Evolutionary conservation across 169 alveolate species (phyloP), one percentile per base, ranked within the genome.

Genomic region (Cryptosporidium felis): DNA sequence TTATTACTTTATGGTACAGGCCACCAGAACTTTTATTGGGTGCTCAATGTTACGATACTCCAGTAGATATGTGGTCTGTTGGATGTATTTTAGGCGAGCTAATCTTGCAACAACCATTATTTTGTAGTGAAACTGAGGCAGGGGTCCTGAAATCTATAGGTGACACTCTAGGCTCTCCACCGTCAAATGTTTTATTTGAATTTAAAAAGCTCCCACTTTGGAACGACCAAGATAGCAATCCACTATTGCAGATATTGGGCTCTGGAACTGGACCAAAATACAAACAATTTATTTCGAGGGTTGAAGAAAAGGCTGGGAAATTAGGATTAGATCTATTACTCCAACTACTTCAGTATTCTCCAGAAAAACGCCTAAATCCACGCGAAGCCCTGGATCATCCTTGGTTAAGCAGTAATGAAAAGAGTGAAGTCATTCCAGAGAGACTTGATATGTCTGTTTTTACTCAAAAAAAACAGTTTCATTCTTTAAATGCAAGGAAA

Each of bases 11-110:
- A 34, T 97, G 99, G 99, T 97, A 97, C 88, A 88, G 99, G 58
- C 97, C 99, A 4, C 99, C 99, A n/a, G 99, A 97, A 82, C 90
- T 97, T 21, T 89, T 97, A 82, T 91, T 97, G 58, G 99, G 99
- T 6, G 92, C 95, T 34, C 95, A 93, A 56, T 61, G 90, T 65
- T 96, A 96, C 62, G 91, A 94, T 56, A 88, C 89, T 40, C 94
- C 95, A 34, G 97, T 97, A 2, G 99, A 97, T 90, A 94, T 97
- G 93, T 96, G 99, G 98, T 92, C 97, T 53, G 96, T 95, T n/a
- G 99, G 99, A 28, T 96, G 99, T 82, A 95, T 97, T 5, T 90
- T 97, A 81, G 98, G 97, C 5, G 99, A 97, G 80, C 82, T 96
- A 59, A 81, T 95, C 16, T 85, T 94, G 23, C 95, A 97, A 23